Base-by-base conservation (phyloP, 2,329 filamentous ascomycete species). In the Claviceps humidiphila region DNA sequence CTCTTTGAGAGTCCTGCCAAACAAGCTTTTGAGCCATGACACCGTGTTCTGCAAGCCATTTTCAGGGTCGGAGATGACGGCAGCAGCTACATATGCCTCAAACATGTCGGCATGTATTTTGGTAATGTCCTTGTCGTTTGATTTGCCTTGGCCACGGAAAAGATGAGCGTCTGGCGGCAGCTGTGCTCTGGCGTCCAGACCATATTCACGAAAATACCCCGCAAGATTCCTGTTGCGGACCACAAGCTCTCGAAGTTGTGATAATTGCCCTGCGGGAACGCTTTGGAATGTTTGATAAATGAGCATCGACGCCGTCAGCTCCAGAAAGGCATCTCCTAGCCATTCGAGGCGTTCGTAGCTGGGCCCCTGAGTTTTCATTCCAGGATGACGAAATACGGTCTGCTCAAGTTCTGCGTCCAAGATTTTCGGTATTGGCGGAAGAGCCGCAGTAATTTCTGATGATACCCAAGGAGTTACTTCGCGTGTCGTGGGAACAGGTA, bases 101-200 rank as follows among this genome's bases (percentile, higher is more conserved):
- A 96, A 94, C 17, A 96, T 76, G 63, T 97, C 91, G 8, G 84
- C 90, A 52, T 86, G 74, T 9, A 89, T 81, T 66, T 96, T 96
- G 14, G 72, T 76, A 54, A 78, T 74, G 43, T 75, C 77, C 63
- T 76, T 82, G 63, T 62, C 67, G 52, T 61, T 75, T 5, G 64
- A 63, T 11, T 56, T 62, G 14, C 60, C 60, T 20, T 56, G 58
- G 8, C 63, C 60, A 5, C 59, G 50, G 5, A 55, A 53, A 26
- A 61, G 67, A 47, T 56, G 61, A 24, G 69, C 69, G 55, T 75
- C 73, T 2, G 58, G 58, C 1, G 76, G 84, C 2, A 86, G 70
- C 30, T 73, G 74, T 7, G 86, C 77, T 37, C 75, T 77, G 58
- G 78, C 73, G 48, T 87, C 77, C 58, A 96, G 78, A 0, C 77